Evolutionary conservation across 768 basidiomycete species (phyloP).

Genomic region (Chalciporus pseudorubinellus): DNA sequence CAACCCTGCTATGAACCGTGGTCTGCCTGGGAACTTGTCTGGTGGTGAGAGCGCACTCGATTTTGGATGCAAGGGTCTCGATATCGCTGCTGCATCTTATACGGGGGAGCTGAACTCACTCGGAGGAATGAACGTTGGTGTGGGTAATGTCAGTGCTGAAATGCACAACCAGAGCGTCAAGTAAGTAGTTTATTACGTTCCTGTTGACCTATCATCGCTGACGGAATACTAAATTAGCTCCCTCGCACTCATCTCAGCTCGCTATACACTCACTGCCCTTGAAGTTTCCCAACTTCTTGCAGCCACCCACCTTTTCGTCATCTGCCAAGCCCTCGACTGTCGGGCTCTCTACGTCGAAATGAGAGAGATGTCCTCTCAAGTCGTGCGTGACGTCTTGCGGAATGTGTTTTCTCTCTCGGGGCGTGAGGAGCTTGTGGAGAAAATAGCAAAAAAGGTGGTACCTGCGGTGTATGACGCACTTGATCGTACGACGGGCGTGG

Average conservation of each 20-base stretch:
- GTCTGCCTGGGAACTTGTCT: constrained; percentile 75
- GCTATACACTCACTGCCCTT: constrained; percentile 73
- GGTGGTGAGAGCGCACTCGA: constrained; percentile 79
- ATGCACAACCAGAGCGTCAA: constrained; percentile 94
- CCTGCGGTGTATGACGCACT: constrained; percentile 48
- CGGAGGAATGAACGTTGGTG: constrained; percentile 72
- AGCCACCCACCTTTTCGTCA: constrained; percentile 71
- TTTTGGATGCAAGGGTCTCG: constrained; percentile 81
- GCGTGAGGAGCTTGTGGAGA: constrained; percentile 9
- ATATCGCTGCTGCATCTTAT: constrained; percentile 82
- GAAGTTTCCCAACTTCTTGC: constrained; percentile 76
- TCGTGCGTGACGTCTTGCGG: constrained; percentile 20
- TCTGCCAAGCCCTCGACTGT: constrained; percentile 83
- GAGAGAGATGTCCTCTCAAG: constrained; percentile 28
- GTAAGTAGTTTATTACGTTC: constrained; percentile 40
- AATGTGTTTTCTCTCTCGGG: constrained; percentile 12
- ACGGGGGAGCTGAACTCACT: constrained; percentile 78
- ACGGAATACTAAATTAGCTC: constrained; percentile 44
- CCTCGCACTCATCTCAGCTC: constrained; percentile 78
- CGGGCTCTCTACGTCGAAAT: constrained; percentile 74
- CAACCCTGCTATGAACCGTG: constrained; percentile 65
- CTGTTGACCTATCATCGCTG: no score
- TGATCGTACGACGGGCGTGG: constrained; percentile 70
- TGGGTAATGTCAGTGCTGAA: constrained; percentile 83
- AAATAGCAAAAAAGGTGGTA: constrained; percentile 32